Evolutionary conservation across 2,329 filamentous ascomycete species (phyloP), one percentile per base, ranked within the genome.

Genomic region (Colletotrichum sojae): DNA sequence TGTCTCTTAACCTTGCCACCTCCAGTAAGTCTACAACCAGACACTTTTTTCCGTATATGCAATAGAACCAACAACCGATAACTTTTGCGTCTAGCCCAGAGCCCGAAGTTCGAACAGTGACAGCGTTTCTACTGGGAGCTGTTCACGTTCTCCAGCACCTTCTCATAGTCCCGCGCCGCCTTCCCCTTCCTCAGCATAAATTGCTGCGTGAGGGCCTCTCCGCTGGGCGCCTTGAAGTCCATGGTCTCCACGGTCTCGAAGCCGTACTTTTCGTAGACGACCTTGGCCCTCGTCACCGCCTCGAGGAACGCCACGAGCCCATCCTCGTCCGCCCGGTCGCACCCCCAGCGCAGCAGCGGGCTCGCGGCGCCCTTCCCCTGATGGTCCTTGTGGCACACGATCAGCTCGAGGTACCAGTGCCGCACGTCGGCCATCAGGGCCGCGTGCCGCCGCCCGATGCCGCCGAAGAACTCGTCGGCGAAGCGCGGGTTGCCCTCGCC

Each of bases 371-470:
- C 86, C 46, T 77, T 81, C 1, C 86, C 81, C 74, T 86, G 84
- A 69, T 79, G 79, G 18, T 78, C 80, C 3, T 75, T 76, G 51
- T 78, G 75, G 12, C 84, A 84, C 2, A 78, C 83, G 3, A 88
- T 73, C 6, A 87, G 72, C 70, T 86, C 85, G 10, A 89, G 77
- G 70, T 82, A 84, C 77, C 82, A 85, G 71, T 88, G 86, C 66
- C 76, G 80, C n/a, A 75, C 78, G 4, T 74, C 76, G 0, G 75
- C 78, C 78, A 86, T 84, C 40, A 82, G 75, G 51, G 75, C 74
- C 15, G 73, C 71, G 45, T 83, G 82, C 27, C 77, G 78, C 6
- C 68, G 73, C 0, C 76, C 72, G 62, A 86, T 72, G 0, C 75
- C 74, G 0, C 76, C 76, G 56, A 85, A 85, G 74, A 86, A 86